Conservation (phyloP, 192 early-diverging fungal genomes). For the Phycomyces blakesleeanus region DNA sequence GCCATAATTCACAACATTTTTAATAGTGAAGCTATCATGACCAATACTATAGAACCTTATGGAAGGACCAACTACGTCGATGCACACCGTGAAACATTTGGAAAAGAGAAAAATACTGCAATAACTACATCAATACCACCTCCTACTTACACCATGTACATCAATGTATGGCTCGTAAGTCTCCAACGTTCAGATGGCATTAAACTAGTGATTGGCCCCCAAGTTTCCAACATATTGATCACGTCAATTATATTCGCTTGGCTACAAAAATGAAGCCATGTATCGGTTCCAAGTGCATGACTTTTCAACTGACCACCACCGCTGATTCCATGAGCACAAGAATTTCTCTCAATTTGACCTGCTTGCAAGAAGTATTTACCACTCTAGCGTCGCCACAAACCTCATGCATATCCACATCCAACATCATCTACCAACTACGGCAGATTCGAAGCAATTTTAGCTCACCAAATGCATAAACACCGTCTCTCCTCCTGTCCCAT, state of each 20-base stretch:
- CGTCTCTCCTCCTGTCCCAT: too few relatives aligned
- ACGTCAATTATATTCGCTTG: constrained; percentile 25
- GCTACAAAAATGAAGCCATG: constrained; percentile 9
- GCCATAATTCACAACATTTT: constrained; percentile 17
- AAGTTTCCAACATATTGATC: constrained; percentile 24
- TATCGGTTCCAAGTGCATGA: constrained; percentile 6
- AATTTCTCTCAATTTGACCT: constrained; percentile 24
- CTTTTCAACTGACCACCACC: constrained; percentile 6
- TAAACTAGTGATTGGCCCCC: constrained; percentile 21
- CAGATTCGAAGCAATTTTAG: constrained; percentile 28
- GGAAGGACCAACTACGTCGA: constrained; percentile 17
- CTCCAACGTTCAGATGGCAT: constrained; percentile 8
- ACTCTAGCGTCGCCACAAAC: constrained; percentile 4
- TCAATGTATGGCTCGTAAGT: constrained; percentile 26
- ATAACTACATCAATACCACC: constrained; percentile 19
- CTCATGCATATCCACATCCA: not conserved
- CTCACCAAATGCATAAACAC: too few relatives aligned
- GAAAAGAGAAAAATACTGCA: constrained; percentile 10
- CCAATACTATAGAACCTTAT: constrained; percentile 28
- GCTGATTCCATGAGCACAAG: constrained; percentile 12
- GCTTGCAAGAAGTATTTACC: constrained; percentile 7
- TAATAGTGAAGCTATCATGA: constrained; percentile 19
- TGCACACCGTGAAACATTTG: constrained; percentile 21
- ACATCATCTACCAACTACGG: constrained; percentile 16
- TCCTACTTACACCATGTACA: constrained; percentile 4